Conservation (phyloP, 2,329 filamentous ascomycete genomes). For the Coniochaeta prunicola region DNA sequence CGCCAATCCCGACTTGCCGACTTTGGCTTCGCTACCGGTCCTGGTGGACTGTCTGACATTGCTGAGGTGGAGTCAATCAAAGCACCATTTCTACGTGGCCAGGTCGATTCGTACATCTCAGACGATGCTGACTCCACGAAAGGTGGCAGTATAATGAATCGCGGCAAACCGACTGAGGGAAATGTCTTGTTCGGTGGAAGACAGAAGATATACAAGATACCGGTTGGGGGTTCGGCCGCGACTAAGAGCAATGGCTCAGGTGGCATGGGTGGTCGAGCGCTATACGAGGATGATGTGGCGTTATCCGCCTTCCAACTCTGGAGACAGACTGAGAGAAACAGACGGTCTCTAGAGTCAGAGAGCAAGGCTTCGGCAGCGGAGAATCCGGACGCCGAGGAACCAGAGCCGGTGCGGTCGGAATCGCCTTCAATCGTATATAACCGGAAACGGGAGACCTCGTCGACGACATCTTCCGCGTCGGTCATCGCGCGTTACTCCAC, state of each 20-base stretch:
- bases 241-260: constrained; percentile 32
- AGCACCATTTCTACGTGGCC: constrained; percentile 47
- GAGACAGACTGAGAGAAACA: constrained; percentile 51
- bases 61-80: constrained; percentile 82
- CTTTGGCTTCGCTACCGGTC: constrained; percentile 44
- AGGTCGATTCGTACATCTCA: constrained; percentile 58
- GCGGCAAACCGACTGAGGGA: constrained; percentile 75
- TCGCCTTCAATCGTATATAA: constrained; percentile 59
- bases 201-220: constrained; percentile 90
- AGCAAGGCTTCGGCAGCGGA: constrained; percentile 27
- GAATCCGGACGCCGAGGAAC: constrained; percentile 27
- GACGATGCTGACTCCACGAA: constrained; percentile 59
- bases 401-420: constrained; percentile 36
- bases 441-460: constrained; percentile 77
- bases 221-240: constrained; percentile 35
- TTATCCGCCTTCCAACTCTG: constrained; percentile 78
- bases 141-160: constrained; percentile 60
- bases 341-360: constrained; percentile 32
- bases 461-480: constrained; percentile 66
- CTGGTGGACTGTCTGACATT: constrained; percentile 64
- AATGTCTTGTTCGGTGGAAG: constrained; percentile 92
- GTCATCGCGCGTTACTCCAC: constrained; percentile 71
- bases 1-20: constrained; percentile 72
- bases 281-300: constrained; percentile 84
- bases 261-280: constrained; percentile 55